Base-by-base conservation (phyloP, 192 early-diverging fungal genomes). In the Rhizophagus clarus region DNA sequence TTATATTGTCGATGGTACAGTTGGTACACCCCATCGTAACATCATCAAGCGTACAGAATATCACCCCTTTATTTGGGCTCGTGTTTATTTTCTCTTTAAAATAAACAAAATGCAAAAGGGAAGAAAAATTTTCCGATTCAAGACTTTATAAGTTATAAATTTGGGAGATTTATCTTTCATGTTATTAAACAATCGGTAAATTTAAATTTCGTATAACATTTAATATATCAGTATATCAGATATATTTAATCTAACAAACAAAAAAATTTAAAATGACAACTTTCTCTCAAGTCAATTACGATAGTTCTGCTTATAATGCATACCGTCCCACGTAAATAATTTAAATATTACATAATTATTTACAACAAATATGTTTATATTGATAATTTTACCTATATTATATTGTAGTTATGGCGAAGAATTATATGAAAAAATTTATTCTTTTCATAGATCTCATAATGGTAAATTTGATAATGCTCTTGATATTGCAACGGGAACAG, bases 401-500 rank as follows among this genome's bases (percentile, higher is more conserved):
- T 29, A 28, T n/a, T n/a, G 28, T 40, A 81, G 82, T 4, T 85
- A 85, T 67, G 77, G 79, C 4, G 8, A 61, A 14, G 64, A 80
- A 47, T 77, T 85, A 60, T 85, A 73, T 79, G 80, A 83, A 47
- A 83, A 82, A 79, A 63, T 89, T 22, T 87, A 88, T 77, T 76
- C 81, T 24, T 89, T 81, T 63, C 88, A 89, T 79, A 75, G 71
- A 2, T 68, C 76, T 9, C 66, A 83, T 63, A 74, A 81, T 63
- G 83, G 85, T 6, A 42, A 69, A 20, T 89, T 85, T 76, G 76
- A 83, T 61, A 76, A 37, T 40, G 90, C 88, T 0, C 73, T 88
- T 42, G 90, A 91, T 64, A 81, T 91, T 47, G 90, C 82, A 29
- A 87, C 69, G 61, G 90, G 90, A 24, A 91, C 90, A 28, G 90